A percentile compares a stretch with the other conserved stretches of the same genome.
phyloP scores from a whole-genome alignment of 805 yeast genomes.

The Sugiyamaella chiloensis region DNA sequence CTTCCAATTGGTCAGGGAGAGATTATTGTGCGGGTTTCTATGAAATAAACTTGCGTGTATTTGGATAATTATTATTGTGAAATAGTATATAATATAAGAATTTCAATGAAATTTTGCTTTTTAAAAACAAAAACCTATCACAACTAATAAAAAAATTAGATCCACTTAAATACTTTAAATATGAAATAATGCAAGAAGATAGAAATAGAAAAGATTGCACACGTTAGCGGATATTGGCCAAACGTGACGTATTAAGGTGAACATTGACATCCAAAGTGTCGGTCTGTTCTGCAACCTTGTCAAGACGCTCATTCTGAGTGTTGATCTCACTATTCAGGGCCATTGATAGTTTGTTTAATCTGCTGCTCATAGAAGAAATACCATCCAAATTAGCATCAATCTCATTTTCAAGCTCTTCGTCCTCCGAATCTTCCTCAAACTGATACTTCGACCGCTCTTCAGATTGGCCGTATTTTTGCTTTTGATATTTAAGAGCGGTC shows the following conservation, averaged over 20 bases:
- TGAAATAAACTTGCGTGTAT: conserved; percentile 5
- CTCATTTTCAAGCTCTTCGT: conserved; percentile 88
- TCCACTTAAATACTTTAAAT: conserved; percentile 6
- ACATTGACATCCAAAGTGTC: conserved; percentile 81
- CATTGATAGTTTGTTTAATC: conserved; percentile 69
- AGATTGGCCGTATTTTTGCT: conserved; percentile 13
- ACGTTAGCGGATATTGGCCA: conserved; percentile 40
- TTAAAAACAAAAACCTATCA: not conserved
- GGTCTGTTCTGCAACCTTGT: conserved; percentile 76
- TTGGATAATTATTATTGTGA: too few relatives aligned
- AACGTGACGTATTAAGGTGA: conserved; percentile 68
- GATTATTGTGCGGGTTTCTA: conserved; percentile 9
- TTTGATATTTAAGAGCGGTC: conserved; percentile 31
- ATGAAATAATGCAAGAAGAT: not conserved
- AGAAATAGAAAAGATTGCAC: not conserved
- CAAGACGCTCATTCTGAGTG: conserved; percentile 70
- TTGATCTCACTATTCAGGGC: conserved; percentile 75
- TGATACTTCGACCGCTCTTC: conserved; percentile 64
- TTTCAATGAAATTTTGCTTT: not conserved
- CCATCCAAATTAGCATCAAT: conserved; percentile 79
- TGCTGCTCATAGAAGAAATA: conserved; percentile 62
- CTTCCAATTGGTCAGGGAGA: conserved; percentile 17
- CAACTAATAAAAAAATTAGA: not conserved
- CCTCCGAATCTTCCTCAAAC: conserved; percentile 88
- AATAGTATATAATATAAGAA: too few relatives aligned